Evolutionary conservation across 2,329 filamentous ascomycete genomes (phyloP).

Genomic region (Aurifilum marmelostoma): DNA sequence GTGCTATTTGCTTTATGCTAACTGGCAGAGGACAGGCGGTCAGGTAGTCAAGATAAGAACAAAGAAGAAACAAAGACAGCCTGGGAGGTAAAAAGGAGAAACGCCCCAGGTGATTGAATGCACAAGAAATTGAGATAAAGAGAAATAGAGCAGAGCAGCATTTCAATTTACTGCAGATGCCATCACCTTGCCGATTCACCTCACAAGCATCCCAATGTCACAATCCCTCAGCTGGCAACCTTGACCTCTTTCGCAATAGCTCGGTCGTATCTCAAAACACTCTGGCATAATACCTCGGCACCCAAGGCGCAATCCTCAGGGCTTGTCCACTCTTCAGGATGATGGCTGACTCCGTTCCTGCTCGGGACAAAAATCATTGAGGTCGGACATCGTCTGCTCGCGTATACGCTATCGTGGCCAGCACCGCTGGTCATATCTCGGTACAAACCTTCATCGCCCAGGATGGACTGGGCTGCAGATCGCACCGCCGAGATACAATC

Average conservation of each 20-base stretch:
- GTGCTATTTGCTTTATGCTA: too few relatives aligned
- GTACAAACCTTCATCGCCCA: conserved; percentile 50
- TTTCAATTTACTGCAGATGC: too few relatives aligned
- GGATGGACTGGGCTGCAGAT: conserved; percentile 59
- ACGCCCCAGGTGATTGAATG: too few relatives aligned
- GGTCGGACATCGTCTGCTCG: conserved; percentile 61
- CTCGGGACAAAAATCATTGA: conserved; percentile 71
- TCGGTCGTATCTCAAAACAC: conserved; percentile 44
- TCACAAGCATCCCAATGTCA: background rate
- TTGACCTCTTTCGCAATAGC: conserved; percentile 11
- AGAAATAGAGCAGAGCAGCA: too few relatives aligned
- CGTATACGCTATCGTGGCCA: conserved; percentile 59
- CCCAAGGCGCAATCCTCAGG: conserved; percentile 62
- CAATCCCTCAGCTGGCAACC: too few relatives aligned
- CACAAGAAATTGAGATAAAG: too few relatives aligned
- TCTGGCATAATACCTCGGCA: conserved; percentile 52
- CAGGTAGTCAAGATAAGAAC: too few relatives aligned
- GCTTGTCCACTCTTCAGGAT: conserved; percentile 64
- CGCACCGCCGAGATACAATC: conserved; percentile 70
- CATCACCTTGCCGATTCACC: background rate
- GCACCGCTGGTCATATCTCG: conserved; percentile 47
- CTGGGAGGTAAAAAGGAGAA: too few relatives aligned
- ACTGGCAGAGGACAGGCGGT: too few relatives aligned
- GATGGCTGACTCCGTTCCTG: conserved; percentile 64
- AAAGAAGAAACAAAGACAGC: too few relatives aligned